Conservation (phyloP, 73 alveolate genomes). For the Tetrahymena borealis region DNA sequence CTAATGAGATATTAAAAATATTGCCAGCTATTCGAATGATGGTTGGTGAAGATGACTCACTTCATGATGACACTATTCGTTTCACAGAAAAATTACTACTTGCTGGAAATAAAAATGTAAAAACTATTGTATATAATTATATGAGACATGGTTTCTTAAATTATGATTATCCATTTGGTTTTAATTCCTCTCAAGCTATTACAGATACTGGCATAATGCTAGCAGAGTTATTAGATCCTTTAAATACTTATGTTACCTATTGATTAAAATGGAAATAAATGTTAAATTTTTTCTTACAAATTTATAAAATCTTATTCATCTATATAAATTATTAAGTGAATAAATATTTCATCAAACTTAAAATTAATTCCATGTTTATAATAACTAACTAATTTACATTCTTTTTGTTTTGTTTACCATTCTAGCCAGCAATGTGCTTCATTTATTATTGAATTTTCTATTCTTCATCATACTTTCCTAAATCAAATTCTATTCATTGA, state of each 20-base stretch:
- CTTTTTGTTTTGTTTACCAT: too few relatives aligned
- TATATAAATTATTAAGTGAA: too few relatives aligned
- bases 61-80: conserved; percentile 54
- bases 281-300: too few relatives aligned
- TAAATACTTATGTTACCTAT: background rate
- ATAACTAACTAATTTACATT: too few relatives aligned
- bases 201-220: background rate
- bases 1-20: conserved; percentile 37
- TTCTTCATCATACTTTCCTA: too few relatives aligned
- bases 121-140: background rate
- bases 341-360: too few relatives aligned
- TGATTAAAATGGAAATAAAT: too few relatives aligned
- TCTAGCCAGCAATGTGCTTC: too few relatives aligned
- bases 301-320: too few relatives aligned
- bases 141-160: background rate
- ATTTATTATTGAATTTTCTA: too few relatives aligned
- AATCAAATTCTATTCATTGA: too few relatives aligned
- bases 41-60: conserved; percentile 66
- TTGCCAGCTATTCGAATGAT: conserved; percentile 64
- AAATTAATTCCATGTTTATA: too few relatives aligned
- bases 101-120: background rate
- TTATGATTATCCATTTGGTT: background rate
- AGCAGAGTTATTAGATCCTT: background rate
- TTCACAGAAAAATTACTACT: conserved; percentile 12
- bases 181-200: background rate